Evolutionary conservation across 345 rosid species (phyloP).

Genomic region (Sonneratia caseolaris): DNA sequence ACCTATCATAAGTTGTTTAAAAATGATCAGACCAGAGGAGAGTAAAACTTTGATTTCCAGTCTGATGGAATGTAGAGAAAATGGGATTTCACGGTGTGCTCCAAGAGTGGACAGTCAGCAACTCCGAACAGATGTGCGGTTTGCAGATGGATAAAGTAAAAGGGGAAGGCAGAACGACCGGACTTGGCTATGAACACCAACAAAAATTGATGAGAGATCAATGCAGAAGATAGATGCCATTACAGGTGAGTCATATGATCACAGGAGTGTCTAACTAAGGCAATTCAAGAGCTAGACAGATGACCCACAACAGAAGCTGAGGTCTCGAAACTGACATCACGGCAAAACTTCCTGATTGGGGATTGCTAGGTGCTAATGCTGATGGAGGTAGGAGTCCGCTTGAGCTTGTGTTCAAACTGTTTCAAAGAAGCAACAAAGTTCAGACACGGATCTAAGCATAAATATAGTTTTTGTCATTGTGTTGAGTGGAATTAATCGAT

Average conservation of each 20-base stretch:
- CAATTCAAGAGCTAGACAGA: slow-evolving; percentile 18
- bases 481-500: too few relatives aligned
- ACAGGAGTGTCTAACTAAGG: background rate
- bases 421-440: slow-evolving; percentile 11
- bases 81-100: background rate
- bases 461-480: background rate
- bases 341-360: slow-evolving; percentile 31
- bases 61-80: background rate
- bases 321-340: slow-evolving; percentile 17
- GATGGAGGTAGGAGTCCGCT: slow-evolving; percentile 32
- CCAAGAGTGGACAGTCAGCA: background rate
- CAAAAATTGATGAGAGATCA: slow-evolving; percentile 2
- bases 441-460: too few relatives aligned
- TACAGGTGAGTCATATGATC: background rate
- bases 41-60: background rate
- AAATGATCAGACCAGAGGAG: background rate
- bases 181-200: background rate
- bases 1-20: too few relatives aligned
- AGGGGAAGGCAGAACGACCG: background rate
- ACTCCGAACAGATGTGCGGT: background rate
- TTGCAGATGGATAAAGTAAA: background rate
- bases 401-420: slow-evolving; percentile 37
- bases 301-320: slow-evolving; percentile 21
- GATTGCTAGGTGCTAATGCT: slow-evolving; percentile 62
- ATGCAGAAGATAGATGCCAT: background rate